Base-by-base conservation (phyloP, 169 alveolate genomes). In the Plasmodium vinckei region DNA sequence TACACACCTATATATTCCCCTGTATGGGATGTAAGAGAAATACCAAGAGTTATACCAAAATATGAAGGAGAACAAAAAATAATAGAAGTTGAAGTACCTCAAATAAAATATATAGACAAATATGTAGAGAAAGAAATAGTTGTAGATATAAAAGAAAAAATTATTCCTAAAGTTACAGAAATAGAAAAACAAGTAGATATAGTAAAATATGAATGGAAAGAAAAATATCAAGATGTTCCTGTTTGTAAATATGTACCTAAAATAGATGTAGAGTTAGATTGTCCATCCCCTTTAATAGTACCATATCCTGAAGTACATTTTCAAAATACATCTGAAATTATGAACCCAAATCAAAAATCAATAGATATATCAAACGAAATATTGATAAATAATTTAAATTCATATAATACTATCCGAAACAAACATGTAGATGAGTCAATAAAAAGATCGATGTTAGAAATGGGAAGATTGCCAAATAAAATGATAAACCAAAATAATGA, bases 201-300 rank as follows among this genome's bases (percentile, higher is more conserved):
- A 44, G 92, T 95, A 67, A 91, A 94, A 87, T 95, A 95, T 87
- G 92, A 94, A 60, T 95, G 97, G 97, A 95, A 95, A 89, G 96
- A 95, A 84, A 87, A 92, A 84, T 92, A 93, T 63, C 95, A 95
- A 68, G 97, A 95, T 73, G 96, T 95, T 33, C 96, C 97, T 49
- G 97, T 95, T 27, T 93, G 93, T 73, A 95, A 95, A 87, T 95
- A 95, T 73, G 96, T 95, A 7, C 97, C 97, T 19, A 95, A 95
- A 75, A 94, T 95, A 68, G 97, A 95, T 70, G 96, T 95, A 19
- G 97, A 95, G 68, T 94, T 95, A 44, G 97, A 94, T 68, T 95
- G 96, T 75, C 97, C 97, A 23, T 96, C 97, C 17, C 96, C 97
- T 15, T 91, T 95, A 57, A 95, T 95, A 46, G 96, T 95, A 5